Evolutionary conservation across 164 flowering plant species (phyloP).

Genomic region (Echeveria elegans): DNA sequence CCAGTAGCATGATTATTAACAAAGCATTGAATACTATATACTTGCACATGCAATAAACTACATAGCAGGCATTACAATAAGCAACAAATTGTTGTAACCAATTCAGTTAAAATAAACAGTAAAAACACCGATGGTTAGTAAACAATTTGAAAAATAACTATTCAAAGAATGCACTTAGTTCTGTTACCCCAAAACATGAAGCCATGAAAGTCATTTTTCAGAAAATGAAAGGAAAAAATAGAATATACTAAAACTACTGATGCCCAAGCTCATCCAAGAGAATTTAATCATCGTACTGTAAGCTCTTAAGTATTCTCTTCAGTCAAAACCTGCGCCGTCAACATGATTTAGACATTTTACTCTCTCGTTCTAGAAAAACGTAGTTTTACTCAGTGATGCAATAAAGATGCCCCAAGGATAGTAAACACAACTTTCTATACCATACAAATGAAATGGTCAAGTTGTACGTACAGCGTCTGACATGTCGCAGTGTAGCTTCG

Average conservation of each 20-base stretch:
- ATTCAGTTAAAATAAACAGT: no score
- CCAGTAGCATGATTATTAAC: background rate
- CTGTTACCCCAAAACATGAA: no score
- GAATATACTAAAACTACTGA: no score
- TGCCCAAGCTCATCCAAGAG: no score
- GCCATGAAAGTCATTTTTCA: no score
- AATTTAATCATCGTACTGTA: background rate
- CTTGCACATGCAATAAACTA: background rate
- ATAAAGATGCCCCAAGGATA: background rate
- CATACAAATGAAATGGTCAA: background rate
- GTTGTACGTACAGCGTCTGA: constrained; percentile 58
- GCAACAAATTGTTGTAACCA: background rate
- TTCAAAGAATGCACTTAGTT: no score
- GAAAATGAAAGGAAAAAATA: no score
- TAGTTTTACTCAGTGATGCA: background rate
- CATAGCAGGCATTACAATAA: background rate
- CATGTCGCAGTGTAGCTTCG: constrained; percentile 75
- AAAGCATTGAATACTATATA: background rate
- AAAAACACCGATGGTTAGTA: no score
- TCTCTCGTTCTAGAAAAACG: background rate
- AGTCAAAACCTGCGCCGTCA: background rate
- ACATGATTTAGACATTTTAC: background rate
- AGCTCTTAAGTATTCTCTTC: background rate
- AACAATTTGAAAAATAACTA: no score
- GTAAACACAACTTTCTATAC: background rate